A percentile compares a stretch with the other conserved stretches of the same genome.
phyloP scores from a whole-genome alignment of 2,329 filamentous ascomycete genomes.

The Tolypocladium guangdongense region DNA sequence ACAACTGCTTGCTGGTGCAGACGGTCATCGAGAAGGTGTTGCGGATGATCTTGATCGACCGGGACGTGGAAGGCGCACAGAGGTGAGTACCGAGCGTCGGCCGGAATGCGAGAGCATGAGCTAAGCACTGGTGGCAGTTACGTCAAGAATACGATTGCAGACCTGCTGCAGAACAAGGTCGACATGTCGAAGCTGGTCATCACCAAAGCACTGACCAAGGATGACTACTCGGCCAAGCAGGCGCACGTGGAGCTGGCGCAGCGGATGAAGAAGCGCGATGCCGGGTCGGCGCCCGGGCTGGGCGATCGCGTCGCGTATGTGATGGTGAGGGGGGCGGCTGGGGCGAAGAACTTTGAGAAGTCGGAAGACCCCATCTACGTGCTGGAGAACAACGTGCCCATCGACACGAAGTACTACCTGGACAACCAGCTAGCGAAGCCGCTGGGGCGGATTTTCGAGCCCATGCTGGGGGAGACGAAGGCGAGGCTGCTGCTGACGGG shows the following conservation, averaged over 20 bases:
- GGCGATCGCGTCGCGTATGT: slow-evolving; percentile 97
- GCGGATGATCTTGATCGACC: slow-evolving; percentile 90
- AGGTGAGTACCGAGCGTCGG: background rate
- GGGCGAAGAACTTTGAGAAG: slow-evolving; percentile 91
- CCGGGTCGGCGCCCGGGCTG: slow-evolving; percentile 81
- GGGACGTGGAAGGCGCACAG: slow-evolving; percentile 72
- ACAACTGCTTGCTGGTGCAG: slow-evolving; percentile 92
- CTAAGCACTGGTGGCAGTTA: slow-evolving; percentile 47
- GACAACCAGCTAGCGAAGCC: slow-evolving; percentile 98
- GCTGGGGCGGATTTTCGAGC: slow-evolving; percentile 90
- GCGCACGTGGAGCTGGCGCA: slow-evolving; percentile 92
- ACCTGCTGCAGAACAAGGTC: slow-evolving; percentile 91
- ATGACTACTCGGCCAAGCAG: slow-evolving; percentile 82
- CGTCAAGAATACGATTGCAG: slow-evolving; percentile 91
- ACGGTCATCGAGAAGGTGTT: slow-evolving; percentile 96
- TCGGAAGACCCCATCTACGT: slow-evolving; percentile 97
- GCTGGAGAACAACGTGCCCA: slow-evolving; percentile 92
- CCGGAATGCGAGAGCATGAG: background rate
- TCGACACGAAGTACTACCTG: slow-evolving; percentile 96
- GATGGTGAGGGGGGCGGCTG: slow-evolving; percentile 83
- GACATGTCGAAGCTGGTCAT: slow-evolving; percentile 99
- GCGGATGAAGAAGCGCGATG: slow-evolving; percentile 94
- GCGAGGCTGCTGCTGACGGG: slow-evolving; percentile 77
- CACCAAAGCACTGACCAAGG: slow-evolving; percentile 90
- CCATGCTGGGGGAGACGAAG: slow-evolving; percentile 89